phyloP scores from a whole-genome alignment of 176 grass and related monocot genomes.

The Poa annua region DNA sequence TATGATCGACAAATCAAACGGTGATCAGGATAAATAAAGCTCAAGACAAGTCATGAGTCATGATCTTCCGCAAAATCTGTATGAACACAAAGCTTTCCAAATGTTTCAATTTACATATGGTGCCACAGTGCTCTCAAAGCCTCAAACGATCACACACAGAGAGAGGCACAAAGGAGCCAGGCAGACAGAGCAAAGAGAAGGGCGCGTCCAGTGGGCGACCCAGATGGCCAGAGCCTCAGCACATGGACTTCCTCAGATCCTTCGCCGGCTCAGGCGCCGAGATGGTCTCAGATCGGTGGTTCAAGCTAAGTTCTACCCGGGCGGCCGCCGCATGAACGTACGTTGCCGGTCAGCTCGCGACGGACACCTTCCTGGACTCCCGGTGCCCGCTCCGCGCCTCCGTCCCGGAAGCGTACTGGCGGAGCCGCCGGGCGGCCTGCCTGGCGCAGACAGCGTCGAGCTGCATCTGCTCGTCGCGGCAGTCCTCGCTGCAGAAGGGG shows the following conservation, averaged over 20 bases:
- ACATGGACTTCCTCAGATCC: background rate
- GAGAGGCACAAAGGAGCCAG: background rate
- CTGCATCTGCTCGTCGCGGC: conserved; percentile 74
- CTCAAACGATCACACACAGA: background rate
- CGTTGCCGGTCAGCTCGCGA: background rate
- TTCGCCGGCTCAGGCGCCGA: background rate
- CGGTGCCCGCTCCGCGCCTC: background rate
- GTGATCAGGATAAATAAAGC: background rate
- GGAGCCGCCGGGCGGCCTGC: conserved; percentile 19
- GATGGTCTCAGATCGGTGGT: background rate
- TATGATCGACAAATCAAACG: background rate
- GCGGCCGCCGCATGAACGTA: background rate
- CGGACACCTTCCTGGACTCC: conserved; percentile 39
- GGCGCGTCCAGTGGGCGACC: background rate
- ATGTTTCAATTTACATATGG: conserved; percentile 5
- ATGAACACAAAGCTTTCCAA: background rate
- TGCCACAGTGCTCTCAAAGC: background rate
- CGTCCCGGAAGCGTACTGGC: background rate
- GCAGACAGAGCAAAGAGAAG: background rate
- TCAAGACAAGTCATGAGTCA: background rate
- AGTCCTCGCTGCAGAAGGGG: conserved; percentile 85
- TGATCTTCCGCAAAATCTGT: background rate
- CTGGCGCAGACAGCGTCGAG: conserved; percentile 45
- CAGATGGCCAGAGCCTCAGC: conserved; percentile 27
- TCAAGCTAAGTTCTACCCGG: background rate